Conservation (phyloP, 108 stramenopile genomes). For the Phaeodactylum tricornutum region DNA sequence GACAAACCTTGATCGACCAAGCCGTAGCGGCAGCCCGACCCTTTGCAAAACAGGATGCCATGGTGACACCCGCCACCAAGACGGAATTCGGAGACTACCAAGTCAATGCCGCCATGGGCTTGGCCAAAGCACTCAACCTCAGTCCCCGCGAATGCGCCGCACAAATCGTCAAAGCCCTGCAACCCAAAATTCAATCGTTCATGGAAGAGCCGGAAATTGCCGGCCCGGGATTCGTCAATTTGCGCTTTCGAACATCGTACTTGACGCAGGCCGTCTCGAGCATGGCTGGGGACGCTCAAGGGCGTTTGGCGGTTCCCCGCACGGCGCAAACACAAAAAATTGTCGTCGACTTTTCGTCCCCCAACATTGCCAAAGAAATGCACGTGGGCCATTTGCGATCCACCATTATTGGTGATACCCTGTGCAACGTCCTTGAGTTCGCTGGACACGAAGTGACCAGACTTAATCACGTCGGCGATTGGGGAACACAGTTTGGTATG, state of each 20-base stretch:
- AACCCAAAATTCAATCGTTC: constrained; percentile 37
- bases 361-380: constrained; percentile 99
- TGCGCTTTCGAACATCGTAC: constrained; percentile 66
- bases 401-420: constrained; percentile 96
- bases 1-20: constrained; percentile 34
- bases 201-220: constrained; percentile 86
- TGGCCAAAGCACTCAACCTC: constrained; percentile 34
- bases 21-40: constrained; percentile 49
- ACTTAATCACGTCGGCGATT: constrained; percentile 98
- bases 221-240: constrained; percentile 91
- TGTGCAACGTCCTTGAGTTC: constrained; percentile 87
- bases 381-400: constrained; percentile 98
- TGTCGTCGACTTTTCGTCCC: constrained; percentile 94
- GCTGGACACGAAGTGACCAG: constrained; percentile 87
- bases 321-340: constrained; percentile 62
- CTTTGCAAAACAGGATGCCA: constrained; percentile 47
- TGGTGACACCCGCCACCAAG: constrained; percentile 74
- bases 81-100: constrained; percentile 93
- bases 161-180: constrained; percentile 55
- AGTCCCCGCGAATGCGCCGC: constrained; percentile 62
- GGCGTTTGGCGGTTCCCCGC: constrained; percentile 51
- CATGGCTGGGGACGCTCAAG: constrained; percentile 57
- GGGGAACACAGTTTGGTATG: constrained; percentile 99
- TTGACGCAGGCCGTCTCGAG: constrained; percentile 31
- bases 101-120: constrained; percentile 80